Base-by-base conservation (phyloP, 306 rosid genomes). In the Oemleria cerasiformis region DNA sequence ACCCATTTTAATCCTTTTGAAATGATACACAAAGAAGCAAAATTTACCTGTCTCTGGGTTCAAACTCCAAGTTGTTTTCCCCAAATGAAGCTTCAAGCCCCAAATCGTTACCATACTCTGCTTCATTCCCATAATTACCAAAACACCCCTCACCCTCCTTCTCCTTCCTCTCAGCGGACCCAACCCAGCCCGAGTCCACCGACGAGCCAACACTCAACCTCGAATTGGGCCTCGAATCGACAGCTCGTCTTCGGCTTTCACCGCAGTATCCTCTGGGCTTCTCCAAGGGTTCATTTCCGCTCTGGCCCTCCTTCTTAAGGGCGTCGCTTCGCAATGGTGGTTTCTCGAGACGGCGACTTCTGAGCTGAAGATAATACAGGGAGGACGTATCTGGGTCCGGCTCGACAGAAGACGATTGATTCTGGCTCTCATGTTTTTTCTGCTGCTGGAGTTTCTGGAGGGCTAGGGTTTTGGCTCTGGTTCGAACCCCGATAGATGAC, bases 271-370 rank as follows among this genome's bases (percentile, higher is more conserved):
- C 78, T 5, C 53, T 68, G 49, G 74, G 41, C 67, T 36, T 34
- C 49, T 43, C 55, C 45, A 62, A 7, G 58, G 58, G 30, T 25
- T 53, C 58, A 53, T 19, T 19, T 20, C 23, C 58, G 25, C 58
- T 66, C 25, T n/a, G 68, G 8, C 67, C 14, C 67, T 42, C 74
- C 17, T 65, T 67, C 40, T 66, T 62, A 7, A 23, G 38, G 68
- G 40, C 38, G 45, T 71, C 69, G 36, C 58, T 39, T 20, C 74
- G 78, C 3, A 80, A 63, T 0, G 81, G 79, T 1, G 83, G 84
- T 65, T 92, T 92, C 67, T 70, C 85, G 44, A 92, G 96, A 65
- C 98, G 92, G 73, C 98, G 96, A 75, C 87, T 90, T 8, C 98
- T 77, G 50, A 92, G 98, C 79, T 92, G 88, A 54, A 92, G 96